Conservation (phyloP, 2,329 filamentous ascomycete genomes). For the Fusarium sp. region DNA sequence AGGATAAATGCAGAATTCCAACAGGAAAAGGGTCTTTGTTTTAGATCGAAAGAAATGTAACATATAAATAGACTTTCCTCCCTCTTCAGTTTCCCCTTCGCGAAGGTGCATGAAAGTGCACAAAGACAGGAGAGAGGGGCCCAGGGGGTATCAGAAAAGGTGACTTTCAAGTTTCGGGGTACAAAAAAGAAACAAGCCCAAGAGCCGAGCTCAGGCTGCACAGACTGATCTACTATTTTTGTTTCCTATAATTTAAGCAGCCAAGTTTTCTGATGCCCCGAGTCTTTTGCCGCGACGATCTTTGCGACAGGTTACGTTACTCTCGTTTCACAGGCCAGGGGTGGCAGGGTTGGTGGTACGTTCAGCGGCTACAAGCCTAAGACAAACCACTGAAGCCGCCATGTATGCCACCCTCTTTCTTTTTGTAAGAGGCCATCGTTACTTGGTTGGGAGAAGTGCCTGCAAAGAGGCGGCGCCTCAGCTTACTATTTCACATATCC, state of each 20-base stretch:
- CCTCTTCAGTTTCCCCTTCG: slow-evolving; percentile 2
- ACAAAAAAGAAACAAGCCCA: not conserved
- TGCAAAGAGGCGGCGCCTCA: slow-evolving; percentile 6
- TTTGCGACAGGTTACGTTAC: slow-evolving; percentile 41
- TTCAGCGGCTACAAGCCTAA: slow-evolving; percentile 25
- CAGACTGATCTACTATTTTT: not conserved
- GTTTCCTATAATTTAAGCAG: not conserved
- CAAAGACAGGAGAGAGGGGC: slow-evolving; percentile 24
- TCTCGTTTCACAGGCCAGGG: slow-evolving; percentile 36
- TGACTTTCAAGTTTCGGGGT: not conserved
- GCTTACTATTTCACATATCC: slow-evolving; percentile 1
- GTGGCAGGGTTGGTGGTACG: slow-evolving; percentile 29
- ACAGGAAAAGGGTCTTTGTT: slow-evolving; percentile 2
- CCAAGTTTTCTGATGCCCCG: not conserved
- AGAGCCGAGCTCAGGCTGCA: not conserved
- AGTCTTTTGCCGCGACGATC: slow-evolving; percentile 28
- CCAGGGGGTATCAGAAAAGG: not conserved
- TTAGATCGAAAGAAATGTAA: not conserved
- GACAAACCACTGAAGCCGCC: slow-evolving; percentile 15
- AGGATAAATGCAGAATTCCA: slow-evolving; percentile 3
- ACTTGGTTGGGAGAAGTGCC: not conserved
- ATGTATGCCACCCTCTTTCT: slow-evolving; percentile 20
- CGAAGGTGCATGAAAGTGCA: slow-evolving; percentile 20
- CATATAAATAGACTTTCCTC: slow-evolving; percentile 19
- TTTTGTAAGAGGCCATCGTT: slow-evolving; percentile 9